A percentile compares a stretch with the other conserved stretches of the same genome.
Evolutionary conservation across 2,329 filamentous ascomycete species (phyloP).

Genomic region (Colletotrichum sp.): DNA sequence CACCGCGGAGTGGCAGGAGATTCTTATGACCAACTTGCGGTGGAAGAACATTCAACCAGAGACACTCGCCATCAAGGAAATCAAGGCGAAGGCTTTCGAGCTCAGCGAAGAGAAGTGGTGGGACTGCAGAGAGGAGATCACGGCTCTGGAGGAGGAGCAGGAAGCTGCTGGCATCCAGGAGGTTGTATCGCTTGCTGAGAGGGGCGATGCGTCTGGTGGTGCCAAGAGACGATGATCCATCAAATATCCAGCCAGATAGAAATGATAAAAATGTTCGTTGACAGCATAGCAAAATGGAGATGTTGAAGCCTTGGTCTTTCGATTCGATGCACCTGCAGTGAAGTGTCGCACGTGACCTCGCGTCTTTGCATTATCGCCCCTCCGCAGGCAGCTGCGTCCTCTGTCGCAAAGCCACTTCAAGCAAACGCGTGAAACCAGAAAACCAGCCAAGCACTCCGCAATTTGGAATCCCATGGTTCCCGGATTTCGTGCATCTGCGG

Average conservation of each 20-base stretch:
- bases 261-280: neutral
- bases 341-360: conserved; percentile 12
- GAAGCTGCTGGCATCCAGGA: conserved; percentile 95
- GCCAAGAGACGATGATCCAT: conserved; percentile 21
- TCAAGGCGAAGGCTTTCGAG: conserved; percentile 89
- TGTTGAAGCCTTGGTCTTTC: neutral
- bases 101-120: conserved; percentile 98
- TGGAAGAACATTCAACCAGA: conserved; percentile 72
- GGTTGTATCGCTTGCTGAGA: conserved; percentile 85
- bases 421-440: neutral
- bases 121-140: conserved; percentile 95
- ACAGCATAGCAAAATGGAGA: accelerated
- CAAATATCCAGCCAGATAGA: neutral
- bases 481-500: no score
- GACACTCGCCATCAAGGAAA: conserved; percentile 82
- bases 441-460: neutral
- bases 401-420: neutral
- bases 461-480: neutral
- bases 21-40: conserved; percentile 77
- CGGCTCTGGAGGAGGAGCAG: conserved; percentile 91
- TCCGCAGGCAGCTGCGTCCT: neutral
- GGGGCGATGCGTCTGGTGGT: conserved; percentile 60
- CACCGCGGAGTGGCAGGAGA: conserved; percentile 87
- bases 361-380: neutral
- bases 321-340: neutral